These are phyloP conservation scores for Microdochium nivale DNA, from an alignment of 2,329 filamentous ascomycete genomes.

Conservation along the genomic window DNA sequence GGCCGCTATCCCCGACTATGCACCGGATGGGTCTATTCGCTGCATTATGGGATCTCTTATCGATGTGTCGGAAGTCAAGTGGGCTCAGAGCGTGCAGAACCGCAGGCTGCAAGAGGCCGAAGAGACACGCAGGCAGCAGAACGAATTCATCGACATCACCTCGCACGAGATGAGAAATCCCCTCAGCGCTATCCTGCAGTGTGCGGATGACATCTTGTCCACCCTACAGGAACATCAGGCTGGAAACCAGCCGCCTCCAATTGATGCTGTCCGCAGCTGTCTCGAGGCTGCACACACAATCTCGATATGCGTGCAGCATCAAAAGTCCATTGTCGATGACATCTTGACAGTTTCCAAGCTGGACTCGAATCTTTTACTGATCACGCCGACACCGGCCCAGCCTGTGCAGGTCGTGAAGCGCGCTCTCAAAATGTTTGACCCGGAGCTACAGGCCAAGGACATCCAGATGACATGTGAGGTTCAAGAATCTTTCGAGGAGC, in stretches of 20 bases:
- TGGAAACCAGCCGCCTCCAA: constrained; percentile 13
- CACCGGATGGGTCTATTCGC: constrained; percentile 21
- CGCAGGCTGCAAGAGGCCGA: constrained; percentile 25
- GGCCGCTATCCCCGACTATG: constrained; percentile 31
- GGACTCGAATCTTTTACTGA: constrained; percentile 44
- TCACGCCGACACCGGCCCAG: constrained; percentile 44
- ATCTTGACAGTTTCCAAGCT: constrained; percentile 41
- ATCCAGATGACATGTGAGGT: constrained; percentile 42
- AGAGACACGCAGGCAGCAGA: constrained; percentile 37
- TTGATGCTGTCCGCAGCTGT: constrained; percentile 32
- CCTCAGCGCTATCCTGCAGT: constrained; percentile 45
- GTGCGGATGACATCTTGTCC: constrained; percentile 41
- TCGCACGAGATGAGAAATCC: constrained; percentile 46
- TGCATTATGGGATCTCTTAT: constrained; percentile 32
- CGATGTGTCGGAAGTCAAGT: constrained; percentile 34
- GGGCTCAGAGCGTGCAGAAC: constrained; percentile 28
- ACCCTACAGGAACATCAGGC: constrained; percentile 11
- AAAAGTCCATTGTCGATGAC: constrained; percentile 42
- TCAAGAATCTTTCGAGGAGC: constrained; percentile 34
- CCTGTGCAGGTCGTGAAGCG: constrained; percentile 42
- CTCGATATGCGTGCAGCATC: constrained; percentile 46
- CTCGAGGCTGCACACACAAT: constrained; percentile 49
- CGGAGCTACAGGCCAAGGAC: constrained; percentile 44
- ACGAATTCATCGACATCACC: constrained; percentile 45
- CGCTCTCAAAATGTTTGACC: constrained; percentile 50